phyloP scores from a whole-genome alignment of 257 asterid species.

The Gardenia jasminoides region DNA sequence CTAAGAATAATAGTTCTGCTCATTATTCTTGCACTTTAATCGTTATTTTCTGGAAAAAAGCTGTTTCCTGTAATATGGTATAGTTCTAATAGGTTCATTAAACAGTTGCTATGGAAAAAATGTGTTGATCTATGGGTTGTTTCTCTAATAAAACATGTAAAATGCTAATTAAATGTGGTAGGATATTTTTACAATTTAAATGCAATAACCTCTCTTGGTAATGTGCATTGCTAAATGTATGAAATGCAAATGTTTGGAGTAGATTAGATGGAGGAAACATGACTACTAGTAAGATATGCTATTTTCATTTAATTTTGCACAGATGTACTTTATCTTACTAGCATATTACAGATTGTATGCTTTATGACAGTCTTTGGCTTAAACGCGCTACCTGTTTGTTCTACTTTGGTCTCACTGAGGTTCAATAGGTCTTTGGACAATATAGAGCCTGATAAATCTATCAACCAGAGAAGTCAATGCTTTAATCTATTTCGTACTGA shows the following conservation, averaged over 20 bases:
- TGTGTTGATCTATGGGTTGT: not conserved
- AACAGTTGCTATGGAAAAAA: not conserved
- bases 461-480: not conserved
- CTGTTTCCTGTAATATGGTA: not conserved
- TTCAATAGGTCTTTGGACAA: not conserved
- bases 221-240: not conserved
- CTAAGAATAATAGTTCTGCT: not conserved
- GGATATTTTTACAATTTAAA: not conserved
- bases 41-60: not conserved
- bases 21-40: not conserved
- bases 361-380: not conserved
- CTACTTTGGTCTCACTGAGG: not conserved
- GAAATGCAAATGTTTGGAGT: not conserved
- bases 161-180: not conserved
- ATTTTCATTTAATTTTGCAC: not conserved
- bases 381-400: not conserved
- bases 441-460: not conserved
- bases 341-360: not conserved
- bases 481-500: not conserved
- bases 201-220: not conserved
- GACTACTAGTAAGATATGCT: not conserved
- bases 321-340: not conserved
- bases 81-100: not conserved
- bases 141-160: not conserved
- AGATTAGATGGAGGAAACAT: not conserved